phyloP scores from a whole-genome alignment of 805 yeast genomes.

The Candida gorgasii region DNA sequence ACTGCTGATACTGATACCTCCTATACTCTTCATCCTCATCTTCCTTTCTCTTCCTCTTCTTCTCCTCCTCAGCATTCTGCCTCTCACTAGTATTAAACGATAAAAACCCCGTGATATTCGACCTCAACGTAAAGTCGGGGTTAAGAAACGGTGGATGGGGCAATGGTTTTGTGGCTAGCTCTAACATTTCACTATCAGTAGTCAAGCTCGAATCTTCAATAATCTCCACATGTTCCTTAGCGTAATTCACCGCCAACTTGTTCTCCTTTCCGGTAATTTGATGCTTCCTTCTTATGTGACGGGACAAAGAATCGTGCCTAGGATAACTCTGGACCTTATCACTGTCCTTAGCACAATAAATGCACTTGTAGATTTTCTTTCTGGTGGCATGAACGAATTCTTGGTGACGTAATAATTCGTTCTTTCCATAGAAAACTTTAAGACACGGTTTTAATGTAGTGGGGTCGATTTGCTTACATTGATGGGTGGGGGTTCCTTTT shows the following conservation, averaged over 20 bases:
- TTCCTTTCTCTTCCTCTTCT: background rate
- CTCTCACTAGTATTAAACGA: slow-evolving; percentile 24
- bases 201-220: slow-evolving; percentile 28
- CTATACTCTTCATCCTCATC: slow-evolving; percentile 2
- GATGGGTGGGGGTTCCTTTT: slow-evolving; percentile 28
- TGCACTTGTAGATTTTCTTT: slow-evolving; percentile 42
- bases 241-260: slow-evolving; percentile 45
- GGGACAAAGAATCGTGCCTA: slow-evolving; percentile 44
- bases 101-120: slow-evolving; percentile 31
- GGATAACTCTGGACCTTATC: slow-evolving; percentile 43
- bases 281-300: slow-evolving; percentile 46
- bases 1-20: background rate
- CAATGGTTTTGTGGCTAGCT: slow-evolving; percentile 21
- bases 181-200: slow-evolving; percentile 13
- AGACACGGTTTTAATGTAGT: slow-evolving; percentile 30
- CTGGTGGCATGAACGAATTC: slow-evolving; percentile 48
- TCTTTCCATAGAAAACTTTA: slow-evolving; percentile 45
- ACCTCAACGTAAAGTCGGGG: slow-evolving; percentile 29
- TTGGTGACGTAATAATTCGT: slow-evolving; percentile 44
- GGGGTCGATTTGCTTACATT: slow-evolving; percentile 42
- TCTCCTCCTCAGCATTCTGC: background rate
- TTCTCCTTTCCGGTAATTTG: slow-evolving; percentile 46
- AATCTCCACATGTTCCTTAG: slow-evolving; percentile 42
- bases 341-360: slow-evolving; percentile 37
- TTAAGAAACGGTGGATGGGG: slow-evolving; percentile 34